Base-by-base conservation (phyloP, 805 yeast species). In the Ogataea populi-albae region DNA sequence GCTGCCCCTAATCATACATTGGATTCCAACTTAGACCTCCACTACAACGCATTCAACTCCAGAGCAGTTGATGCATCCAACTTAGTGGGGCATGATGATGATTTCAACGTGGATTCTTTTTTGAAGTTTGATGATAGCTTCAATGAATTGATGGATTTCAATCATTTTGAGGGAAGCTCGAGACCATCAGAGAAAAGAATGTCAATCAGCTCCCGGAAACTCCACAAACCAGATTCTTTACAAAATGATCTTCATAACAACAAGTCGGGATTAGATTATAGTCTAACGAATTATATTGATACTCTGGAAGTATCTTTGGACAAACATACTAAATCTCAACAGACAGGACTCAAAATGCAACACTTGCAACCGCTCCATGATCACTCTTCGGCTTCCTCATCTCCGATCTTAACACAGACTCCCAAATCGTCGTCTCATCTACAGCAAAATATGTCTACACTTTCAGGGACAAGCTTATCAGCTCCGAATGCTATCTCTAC, bases 231-330 rank as follows among this genome's bases (percentile, higher is more conserved):
- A 11, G 9, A 27, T 17, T 19, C 19, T 6, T 16, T 3, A 11
- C 28, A 26, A 23, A 20, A 12, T 23, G 15, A 15, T 14, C 28
- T 25, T 40, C 34, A 17, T 23, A 18, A 17, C 32, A 14, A 39
- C 34, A 9, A 6, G 12, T 8, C 8, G 12, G 21, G 21, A 6
- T 24, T 47, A 11, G 53, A 49, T 26, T 48, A 52, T 35, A 47
- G 56, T 30, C 41, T 56, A 19, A 51, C 56, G 7, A 55, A 50
- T 33, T 59, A 61, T 35, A 59, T 61, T 31, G 55, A 53, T 38
- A 52, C 65, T 5, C 32, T 62, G 38, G 64, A 61, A 34, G 49
- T 51, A n/a, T 52, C 62, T 3, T 38, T 59, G 23, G 58, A 58
- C 29, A 54, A 48, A 17, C 57, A 54, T 22, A 40, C 46, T 10